These are phyloP conservation scores for Globisporangium emineosum DNA, from an alignment of 352 stramenopile genomes.

Conservation along the genomic window DNA sequence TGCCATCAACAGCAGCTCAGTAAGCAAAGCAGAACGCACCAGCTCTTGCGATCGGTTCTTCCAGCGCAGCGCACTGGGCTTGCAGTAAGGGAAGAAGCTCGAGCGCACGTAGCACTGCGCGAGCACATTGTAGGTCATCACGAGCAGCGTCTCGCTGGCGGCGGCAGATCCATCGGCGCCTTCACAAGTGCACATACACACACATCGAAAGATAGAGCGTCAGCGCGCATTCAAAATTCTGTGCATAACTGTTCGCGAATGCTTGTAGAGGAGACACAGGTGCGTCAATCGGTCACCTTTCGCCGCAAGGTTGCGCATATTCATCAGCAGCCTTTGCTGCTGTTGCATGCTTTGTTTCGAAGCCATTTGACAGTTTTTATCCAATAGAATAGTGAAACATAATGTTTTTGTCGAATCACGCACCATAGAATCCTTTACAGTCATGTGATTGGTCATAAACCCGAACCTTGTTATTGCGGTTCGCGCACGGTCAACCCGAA, in stretches of 20 bases:
- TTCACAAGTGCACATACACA: not conserved
- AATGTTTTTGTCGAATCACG: slow-evolving; percentile 10
- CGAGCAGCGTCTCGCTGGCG: slow-evolving; percentile 34
- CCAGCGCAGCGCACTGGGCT: slow-evolving; percentile 52
- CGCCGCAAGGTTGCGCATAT: slow-evolving; percentile 32
- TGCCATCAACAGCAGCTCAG: not conserved
- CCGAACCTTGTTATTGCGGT: slow-evolving; percentile 3
- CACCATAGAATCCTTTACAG: not conserved
- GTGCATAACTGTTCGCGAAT: too few species aligned
- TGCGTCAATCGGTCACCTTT: slow-evolving; percentile 11
- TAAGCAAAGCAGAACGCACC: slow-evolving; percentile 10
- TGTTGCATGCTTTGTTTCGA: slow-evolving; percentile 7
- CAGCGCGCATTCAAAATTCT: not conserved
- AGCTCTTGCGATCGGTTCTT: slow-evolving; percentile 68
- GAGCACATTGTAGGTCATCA: slow-evolving; percentile 90
- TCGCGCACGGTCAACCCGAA: slow-evolving; percentile 2
- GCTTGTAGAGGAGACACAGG: not conserved
- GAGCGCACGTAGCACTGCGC: slow-evolving; percentile 81
- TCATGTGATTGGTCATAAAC: slow-evolving; percentile 27
- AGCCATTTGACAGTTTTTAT: slow-evolving; percentile 12
- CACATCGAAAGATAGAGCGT: not conserved
- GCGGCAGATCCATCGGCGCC: not conserved
- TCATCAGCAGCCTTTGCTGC: slow-evolving; percentile 21
- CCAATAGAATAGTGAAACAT: slow-evolving; percentile 40
- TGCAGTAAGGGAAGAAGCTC: slow-evolving; percentile 80